Evolutionary conservation across 371 early-diverging fungal species (phyloP).

Genomic region (Rhizopus stolonifer): DNA sequence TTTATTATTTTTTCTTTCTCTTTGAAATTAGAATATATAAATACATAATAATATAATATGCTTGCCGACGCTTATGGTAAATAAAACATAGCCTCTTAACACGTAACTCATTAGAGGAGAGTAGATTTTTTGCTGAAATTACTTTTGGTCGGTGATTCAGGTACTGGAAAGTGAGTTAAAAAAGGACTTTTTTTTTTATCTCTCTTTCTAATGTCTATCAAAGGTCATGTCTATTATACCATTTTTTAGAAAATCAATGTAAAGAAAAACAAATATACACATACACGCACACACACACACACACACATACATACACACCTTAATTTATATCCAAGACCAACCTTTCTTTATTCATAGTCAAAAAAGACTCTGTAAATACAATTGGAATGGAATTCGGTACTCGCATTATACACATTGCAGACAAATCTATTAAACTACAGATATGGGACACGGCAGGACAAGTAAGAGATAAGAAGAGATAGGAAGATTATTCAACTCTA

Average conservation of each 20-base stretch:
- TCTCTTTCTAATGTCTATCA: not conserved
- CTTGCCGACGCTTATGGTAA: constrained; percentile 53
- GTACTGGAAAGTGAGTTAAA: constrained; percentile 59
- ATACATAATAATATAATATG: constrained; percentile 22
- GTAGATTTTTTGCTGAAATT: constrained; percentile 60
- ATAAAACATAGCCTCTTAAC: not conserved
- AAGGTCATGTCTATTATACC: constrained; percentile 68
- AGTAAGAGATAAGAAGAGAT: constrained; percentile 19
- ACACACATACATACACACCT: no score
- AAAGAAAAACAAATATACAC: constrained; percentile 16
- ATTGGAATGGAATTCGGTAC: constrained; percentile 74
- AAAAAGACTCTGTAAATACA: constrained; percentile 62
- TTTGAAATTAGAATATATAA: not conserved
- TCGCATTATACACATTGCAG: constrained; percentile 63
- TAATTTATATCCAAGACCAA: no score
- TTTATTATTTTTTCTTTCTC: not conserved
- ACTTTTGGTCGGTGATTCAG: constrained; percentile 63
- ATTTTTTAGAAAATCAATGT: constrained; percentile 68
- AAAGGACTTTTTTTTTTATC: constrained; percentile 2
- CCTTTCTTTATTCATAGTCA: constrained; percentile 39
- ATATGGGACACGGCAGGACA: constrained; percentile 92
- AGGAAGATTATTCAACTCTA: not conserved
- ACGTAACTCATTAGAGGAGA: not conserved
- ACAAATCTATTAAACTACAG: constrained; percentile 72
- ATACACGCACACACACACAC: no score